Conservation (phyloP, 2,329 filamentous ascomycete genomes). For the Diplodia mutila region DNA sequence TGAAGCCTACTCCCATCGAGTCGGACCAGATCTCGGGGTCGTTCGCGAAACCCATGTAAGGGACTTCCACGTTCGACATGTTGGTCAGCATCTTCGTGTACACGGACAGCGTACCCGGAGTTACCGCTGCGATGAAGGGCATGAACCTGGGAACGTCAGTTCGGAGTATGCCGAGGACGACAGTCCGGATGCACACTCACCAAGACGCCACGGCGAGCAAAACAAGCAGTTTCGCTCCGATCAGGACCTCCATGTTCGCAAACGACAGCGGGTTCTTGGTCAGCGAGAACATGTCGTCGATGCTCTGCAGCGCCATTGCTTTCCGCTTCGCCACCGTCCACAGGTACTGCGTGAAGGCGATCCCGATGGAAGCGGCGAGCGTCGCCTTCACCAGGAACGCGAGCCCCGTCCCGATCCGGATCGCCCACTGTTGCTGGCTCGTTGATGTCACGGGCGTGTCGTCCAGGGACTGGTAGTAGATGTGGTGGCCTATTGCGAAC, state of each 20-base stretch:
- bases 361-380: not conserved
- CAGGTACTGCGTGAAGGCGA: not conserved
- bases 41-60: not conserved
- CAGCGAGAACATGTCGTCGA: slow-evolving; percentile 9
- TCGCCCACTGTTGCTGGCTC: not conserved
- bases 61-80: not conserved
- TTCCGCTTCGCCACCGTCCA: not conserved
- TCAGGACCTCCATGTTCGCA: not conserved
- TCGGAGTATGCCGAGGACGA: no score
- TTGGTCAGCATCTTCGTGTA: not conserved
- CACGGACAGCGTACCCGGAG: slow-evolving; percentile 4
- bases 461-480: not conserved
- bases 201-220: not conserved
- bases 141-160: slow-evolving; percentile 15
- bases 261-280: not conserved
- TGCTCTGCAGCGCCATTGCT: not conserved
- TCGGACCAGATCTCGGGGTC: not conserved
- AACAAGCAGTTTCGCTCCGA: not conserved
- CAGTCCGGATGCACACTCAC: no score
- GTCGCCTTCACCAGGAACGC: not conserved
- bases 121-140: not conserved
- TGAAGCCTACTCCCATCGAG: not conserved
- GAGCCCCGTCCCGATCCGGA: not conserved
- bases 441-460: not conserved
- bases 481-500: slow-evolving; percentile 9